phyloP scores from a whole-genome alignment of 352 stramenopile species.

The Globisporangium recalcitrans region DNA sequence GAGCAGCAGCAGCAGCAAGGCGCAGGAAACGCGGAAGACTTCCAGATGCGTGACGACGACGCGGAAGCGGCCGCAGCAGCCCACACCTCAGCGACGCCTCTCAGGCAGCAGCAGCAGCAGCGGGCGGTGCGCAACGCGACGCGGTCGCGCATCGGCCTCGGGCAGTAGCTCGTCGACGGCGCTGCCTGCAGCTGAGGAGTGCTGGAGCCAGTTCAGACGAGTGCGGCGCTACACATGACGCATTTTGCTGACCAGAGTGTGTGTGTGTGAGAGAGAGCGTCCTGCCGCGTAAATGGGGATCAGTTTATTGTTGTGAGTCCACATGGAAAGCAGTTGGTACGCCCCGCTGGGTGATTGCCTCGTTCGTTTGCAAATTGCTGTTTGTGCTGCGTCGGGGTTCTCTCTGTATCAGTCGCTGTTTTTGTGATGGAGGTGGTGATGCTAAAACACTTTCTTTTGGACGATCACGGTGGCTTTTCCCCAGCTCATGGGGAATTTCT shows the following conservation, averaged over 20 bases:
- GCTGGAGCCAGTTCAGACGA: background rate
- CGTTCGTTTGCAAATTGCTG: background rate
- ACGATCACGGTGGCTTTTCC: slow-evolving; percentile 53
- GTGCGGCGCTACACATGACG: background rate
- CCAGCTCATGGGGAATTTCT: slow-evolving; percentile 68
- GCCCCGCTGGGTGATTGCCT: background rate
- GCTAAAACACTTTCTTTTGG: slow-evolving; percentile 53
- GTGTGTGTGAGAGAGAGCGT: background rate
- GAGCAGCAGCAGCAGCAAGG: slow-evolving; percentile 14
- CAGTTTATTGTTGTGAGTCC: slow-evolving; percentile 1
- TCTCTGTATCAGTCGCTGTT: too few relatives aligned
- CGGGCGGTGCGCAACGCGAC: slow-evolving; percentile 25
- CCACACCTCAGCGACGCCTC: slow-evolving; percentile 1
- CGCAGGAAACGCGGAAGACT: background rate
- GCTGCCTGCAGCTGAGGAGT: background rate
- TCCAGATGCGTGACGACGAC: slow-evolving; percentile 8
- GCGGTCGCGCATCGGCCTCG: slow-evolving; percentile 31
- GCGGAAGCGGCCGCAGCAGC: slow-evolving; percentile 7
- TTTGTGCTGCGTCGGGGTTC: too few relatives aligned
- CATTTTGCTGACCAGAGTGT: background rate
- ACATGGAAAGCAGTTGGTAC: background rate
- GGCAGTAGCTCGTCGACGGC: background rate
- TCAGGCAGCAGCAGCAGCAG: slow-evolving; percentile 14
- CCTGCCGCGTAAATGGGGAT: background rate
- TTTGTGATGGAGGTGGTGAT: background rate